Percentiles rank a stretch among this genome's conserved stretches.
These are phyloP conservation scores for Entoloma clypeatum DNA, from an alignment of 1,284 basidiomycete genomes.

Conservation along the genomic window DNA sequence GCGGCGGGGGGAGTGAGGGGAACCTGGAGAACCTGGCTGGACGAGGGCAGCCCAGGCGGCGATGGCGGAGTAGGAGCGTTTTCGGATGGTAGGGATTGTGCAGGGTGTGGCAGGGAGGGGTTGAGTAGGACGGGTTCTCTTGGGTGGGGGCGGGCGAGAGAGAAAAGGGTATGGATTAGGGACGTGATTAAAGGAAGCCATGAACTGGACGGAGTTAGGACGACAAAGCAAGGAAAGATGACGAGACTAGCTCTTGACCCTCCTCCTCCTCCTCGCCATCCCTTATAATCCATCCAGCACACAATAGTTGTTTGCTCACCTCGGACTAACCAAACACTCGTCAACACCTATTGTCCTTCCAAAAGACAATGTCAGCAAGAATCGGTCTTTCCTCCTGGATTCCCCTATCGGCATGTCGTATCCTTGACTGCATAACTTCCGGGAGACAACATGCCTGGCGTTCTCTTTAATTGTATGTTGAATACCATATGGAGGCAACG, in stretches of 20 bases:
- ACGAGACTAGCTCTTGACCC: constrained; percentile 6
- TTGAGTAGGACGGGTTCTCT: constrained; percentile 27
- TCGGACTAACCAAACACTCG: constrained; percentile 5
- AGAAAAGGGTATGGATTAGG: constrained; percentile 37
- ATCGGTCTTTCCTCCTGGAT: too few species aligned
- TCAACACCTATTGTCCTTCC: neutral
- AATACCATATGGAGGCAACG: too few species aligned
- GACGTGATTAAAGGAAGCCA: neutral
- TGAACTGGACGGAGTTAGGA: neutral
- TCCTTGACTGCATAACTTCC: too few species aligned
- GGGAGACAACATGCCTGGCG: too few species aligned
- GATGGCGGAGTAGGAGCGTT: constrained; percentile 26
- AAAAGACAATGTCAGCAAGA: too few species aligned
- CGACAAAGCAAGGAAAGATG: constrained; percentile 5
- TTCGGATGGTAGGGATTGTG: constrained; percentile 12
- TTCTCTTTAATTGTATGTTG: too few species aligned
- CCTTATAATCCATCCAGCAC: constrained; percentile 5
- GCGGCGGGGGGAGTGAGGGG: constrained; percentile 41
- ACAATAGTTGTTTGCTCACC: neutral
- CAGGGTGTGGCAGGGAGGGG: constrained; percentile 23
- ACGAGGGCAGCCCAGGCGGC: constrained; percentile 53
- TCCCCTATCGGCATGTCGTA: too few species aligned
- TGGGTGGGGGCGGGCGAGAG: constrained; percentile 36
- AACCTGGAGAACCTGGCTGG: constrained; percentile 60
- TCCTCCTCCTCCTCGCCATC: neutral